Evolutionary conservation across 1,139 yeast species (phyloP), one percentile per base, ranked within the genome.

Genomic region (Nakaseomyces bracarensis): DNA sequence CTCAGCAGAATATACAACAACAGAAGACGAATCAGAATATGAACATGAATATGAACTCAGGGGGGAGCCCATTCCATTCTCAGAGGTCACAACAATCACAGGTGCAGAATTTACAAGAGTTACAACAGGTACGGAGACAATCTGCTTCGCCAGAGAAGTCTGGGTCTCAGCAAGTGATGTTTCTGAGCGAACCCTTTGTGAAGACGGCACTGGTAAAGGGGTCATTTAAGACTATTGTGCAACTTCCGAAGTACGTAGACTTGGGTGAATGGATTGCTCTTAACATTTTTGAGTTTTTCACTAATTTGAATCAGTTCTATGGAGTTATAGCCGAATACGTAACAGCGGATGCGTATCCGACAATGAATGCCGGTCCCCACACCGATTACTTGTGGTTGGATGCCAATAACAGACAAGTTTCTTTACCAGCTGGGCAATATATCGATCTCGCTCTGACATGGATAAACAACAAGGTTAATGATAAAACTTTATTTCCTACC

Each of bases 151-250:
- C 69, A 82, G 39, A 46, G 9, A 40, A 46, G 33, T 41, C 50
- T 7, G 53, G 51, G 23, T 51, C 63, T 2, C 58, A 57, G 38
- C 61, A 61, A 39, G 43, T 54, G 1, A 59, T 61, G 58, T 91
- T 87, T 58, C 63, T 91, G 54, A 82, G 94, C 59, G 96, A 89
- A 52, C 97, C 97, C 11, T 93, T 84, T 63, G 93, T 89, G 4
- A 81, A 89, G 48, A 85, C 96, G 0, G 95, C 97, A 0, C 69
- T 91, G 37, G 98, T 93, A 26, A 91, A 91, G 58, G 99, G 99
- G n/a, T 84, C 95, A 1, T 93, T 87, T 68, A 87, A 84, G 56
- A 89, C 98, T 1, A 91, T 91, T 50, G 97, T 91, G 1, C 95
- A 85, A 60, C 71, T 86, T 23, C 98, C 99, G 19, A 86, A 85